Evolutionary conservation across 306 rosid species (phyloP).

Genomic region (Fagus sylvatica): DNA sequence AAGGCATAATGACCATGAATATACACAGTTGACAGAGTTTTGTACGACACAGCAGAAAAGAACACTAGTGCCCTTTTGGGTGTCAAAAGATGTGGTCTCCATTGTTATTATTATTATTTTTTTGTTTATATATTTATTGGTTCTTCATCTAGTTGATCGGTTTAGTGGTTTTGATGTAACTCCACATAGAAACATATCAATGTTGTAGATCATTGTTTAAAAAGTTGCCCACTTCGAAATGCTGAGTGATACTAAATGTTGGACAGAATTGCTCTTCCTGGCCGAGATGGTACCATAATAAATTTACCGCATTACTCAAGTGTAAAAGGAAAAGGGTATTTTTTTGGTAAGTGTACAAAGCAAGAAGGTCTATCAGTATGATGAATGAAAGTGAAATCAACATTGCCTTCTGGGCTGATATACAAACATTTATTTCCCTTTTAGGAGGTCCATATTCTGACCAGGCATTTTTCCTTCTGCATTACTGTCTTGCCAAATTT

Average conservation of each 20-base stretch:
- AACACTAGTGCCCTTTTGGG: conserved; percentile 35
- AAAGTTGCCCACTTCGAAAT: background rate
- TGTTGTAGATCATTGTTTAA: background rate
- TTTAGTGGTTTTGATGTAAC: background rate
- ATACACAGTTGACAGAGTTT: conserved; percentile 35
- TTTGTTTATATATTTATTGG: conserved; percentile 16
- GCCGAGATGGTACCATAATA: too few species aligned
- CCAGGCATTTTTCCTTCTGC: too few species aligned
- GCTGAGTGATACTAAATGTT: background rate
- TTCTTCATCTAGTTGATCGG: background rate
- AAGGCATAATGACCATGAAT: conserved; percentile 23
- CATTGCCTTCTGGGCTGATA: too few species aligned
- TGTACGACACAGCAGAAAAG: conserved; percentile 45
- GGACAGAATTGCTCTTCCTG: background rate
- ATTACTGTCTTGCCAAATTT: too few species aligned
- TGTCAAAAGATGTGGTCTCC: conserved; percentile 32
- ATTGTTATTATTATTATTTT: conserved; percentile 9
- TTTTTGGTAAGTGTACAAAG: background rate
- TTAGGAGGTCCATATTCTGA: too few species aligned
- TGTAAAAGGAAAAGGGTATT: background rate
- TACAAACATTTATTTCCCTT: too few species aligned
- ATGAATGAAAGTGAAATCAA: too few species aligned
- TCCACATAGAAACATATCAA: background rate
- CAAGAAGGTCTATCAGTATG: too few species aligned
- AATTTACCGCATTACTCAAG: too few species aligned